Evolutionary conservation across 2,329 filamentous ascomycete species (phyloP).

Genomic region (Apiospora rasikravindrae): DNA sequence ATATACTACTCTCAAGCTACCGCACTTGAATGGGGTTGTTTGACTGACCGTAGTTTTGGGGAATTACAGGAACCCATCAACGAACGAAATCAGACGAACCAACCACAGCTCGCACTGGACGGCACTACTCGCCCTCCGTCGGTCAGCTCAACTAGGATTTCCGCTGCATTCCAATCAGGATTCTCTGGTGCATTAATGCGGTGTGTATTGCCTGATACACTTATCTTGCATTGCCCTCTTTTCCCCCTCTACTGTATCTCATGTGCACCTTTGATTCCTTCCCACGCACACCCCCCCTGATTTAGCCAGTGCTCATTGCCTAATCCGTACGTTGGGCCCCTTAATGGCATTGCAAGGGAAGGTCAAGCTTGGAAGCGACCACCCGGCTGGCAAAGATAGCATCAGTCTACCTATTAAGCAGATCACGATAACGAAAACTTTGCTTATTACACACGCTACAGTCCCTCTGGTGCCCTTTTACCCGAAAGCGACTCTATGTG

Average conservation of each 20-base stretch:
- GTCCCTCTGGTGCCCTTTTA: not conserved
- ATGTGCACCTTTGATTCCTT: not conserved
- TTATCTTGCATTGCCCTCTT: constrained; percentile 17
- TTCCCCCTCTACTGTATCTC: not conserved
- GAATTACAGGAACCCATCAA: constrained; percentile 12
- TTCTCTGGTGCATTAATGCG: constrained; percentile 33
- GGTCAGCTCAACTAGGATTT: constrained; percentile 5
- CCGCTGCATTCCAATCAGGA: constrained; percentile 16
- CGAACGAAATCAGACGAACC: constrained; percentile 12
- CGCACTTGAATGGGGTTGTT: constrained; percentile 7
- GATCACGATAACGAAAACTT: constrained; percentile 14
- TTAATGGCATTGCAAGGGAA: constrained; percentile 3
- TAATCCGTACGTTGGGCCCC: not conserved
- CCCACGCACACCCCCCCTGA: not conserved
- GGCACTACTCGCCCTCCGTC: constrained; percentile 5
- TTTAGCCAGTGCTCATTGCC: constrained; percentile 13
- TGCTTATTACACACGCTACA: constrained; percentile 13
- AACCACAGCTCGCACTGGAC: not conserved
- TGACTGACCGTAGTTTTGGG: constrained; percentile 9
- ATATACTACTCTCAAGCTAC: not conserved
- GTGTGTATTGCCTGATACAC: constrained; percentile 27
- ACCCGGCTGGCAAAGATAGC: constrained; percentile 7
- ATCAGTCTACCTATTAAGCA: constrained; percentile 9
- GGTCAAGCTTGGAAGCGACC: not conserved
- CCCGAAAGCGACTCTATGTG: constrained; percentile 4